Conservation (phyloP, 169 alveolate genomes). For the Perkinsus chesapeaki region DNA sequence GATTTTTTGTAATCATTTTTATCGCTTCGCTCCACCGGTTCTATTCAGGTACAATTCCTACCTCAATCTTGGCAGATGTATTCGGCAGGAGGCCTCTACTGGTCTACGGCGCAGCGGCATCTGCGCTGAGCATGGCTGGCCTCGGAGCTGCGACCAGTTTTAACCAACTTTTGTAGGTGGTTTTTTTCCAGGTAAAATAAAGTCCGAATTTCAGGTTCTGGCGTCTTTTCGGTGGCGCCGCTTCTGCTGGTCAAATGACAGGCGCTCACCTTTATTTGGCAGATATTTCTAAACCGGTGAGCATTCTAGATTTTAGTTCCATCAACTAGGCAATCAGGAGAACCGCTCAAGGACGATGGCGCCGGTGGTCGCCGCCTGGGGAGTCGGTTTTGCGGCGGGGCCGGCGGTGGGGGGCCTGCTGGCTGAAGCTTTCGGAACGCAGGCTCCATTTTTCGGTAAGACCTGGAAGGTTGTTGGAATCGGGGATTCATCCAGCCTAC, state of each 20-base stretch:
- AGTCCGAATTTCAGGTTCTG: too few relatives aligned
- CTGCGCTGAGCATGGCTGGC: background rate
- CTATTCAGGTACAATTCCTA: background rate
- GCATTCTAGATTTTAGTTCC: background rate
- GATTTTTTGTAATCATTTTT: background rate
- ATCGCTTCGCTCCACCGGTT: background rate
- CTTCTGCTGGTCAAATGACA: background rate
- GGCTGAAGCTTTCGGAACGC: background rate
- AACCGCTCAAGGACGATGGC: background rate
- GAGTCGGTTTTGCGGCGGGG: background rate
- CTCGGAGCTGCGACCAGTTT: background rate
- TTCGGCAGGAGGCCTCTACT: background rate
- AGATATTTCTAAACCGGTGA: background rate
- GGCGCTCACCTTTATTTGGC: background rate
- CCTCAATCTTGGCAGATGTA: background rate
- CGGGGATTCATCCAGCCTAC: too few relatives aligned
- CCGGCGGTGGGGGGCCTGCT: background rate
- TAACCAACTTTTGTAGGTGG: background rate
- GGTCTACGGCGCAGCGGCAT: background rate
- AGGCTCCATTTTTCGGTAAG: background rate
- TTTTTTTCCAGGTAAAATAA: background rate
- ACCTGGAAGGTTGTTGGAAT: too few relatives aligned
- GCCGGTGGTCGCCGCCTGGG: background rate
- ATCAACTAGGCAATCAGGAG: background rate
- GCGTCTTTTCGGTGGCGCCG: background rate